These are phyloP conservation scores for Aureobasidium namibiae DNA, from an alignment of 2,329 filamentous ascomycete genomes.

Conservation along the genomic window DNA sequence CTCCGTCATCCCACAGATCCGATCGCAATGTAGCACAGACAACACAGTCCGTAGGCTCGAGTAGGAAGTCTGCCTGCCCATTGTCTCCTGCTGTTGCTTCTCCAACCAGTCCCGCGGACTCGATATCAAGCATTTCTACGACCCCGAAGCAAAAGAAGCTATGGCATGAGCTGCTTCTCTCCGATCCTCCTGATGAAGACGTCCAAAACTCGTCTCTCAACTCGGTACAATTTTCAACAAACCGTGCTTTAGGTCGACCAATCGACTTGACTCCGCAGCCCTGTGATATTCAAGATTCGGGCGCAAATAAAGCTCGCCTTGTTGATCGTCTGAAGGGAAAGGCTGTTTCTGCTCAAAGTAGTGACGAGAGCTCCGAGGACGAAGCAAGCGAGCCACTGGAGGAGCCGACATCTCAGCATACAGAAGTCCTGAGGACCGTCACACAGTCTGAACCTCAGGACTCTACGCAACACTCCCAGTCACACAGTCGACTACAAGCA, in stretches of 20 bases:
- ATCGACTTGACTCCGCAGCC: not conserved
- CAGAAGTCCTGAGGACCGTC: not conserved
- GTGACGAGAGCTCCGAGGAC: conserved; percentile 17
- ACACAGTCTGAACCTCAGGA: not conserved
- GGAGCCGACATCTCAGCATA: not conserved
- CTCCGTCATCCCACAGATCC: not conserved
- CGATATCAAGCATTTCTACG: conserved; percentile 11
- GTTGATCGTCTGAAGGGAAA: conserved; percentile 28
- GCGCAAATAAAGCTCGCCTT: conserved; percentile 18
- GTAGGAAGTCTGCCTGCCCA: not conserved
- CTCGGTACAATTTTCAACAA: not conserved
- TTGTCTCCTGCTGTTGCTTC: not conserved
- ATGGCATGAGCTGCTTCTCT: conserved; percentile 23
- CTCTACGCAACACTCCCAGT: not conserved
- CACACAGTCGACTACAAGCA: not conserved
- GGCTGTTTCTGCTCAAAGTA: conserved; percentile 14
- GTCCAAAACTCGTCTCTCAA: not conserved
- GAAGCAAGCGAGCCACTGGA: not conserved
- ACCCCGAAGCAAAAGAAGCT: conserved; percentile 26
- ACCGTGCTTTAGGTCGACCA: not conserved
- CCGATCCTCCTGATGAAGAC: conserved; percentile 4
- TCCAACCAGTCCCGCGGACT: not conserved
- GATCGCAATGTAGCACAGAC: not conserved
- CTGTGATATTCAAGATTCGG: too few species aligned
- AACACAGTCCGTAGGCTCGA: not conserved